These are phyloP conservation scores for Curvularia verruculosa DNA, from an alignment of 2,329 filamentous ascomycete genomes.

Conservation along the genomic window DNA sequence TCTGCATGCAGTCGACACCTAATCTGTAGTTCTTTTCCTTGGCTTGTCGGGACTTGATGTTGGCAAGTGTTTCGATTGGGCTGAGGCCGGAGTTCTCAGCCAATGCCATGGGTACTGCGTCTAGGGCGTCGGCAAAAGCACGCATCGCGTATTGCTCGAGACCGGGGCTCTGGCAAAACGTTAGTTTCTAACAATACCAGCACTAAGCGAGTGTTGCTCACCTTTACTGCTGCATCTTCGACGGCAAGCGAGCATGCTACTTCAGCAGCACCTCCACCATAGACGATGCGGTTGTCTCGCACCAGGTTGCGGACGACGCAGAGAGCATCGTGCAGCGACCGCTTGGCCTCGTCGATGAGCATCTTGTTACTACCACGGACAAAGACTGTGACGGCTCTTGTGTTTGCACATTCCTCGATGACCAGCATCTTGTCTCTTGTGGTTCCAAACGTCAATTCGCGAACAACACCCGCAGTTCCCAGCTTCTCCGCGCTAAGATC, in stretches of 20 bases:
- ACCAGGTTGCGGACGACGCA: conserved; percentile 98
- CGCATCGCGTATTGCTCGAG: conserved; percentile 99
- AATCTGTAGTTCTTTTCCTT: conserved; percentile 80
- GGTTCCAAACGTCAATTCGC: conserved; percentile 95
- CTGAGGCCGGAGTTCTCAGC: conserved; percentile 97
- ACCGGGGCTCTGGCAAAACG: conserved; percentile 72
- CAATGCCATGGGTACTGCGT: conserved; percentile 91
- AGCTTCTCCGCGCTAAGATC: conserved; percentile 91
- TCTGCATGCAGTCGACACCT: conserved; percentile 97
- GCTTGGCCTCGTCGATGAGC: conserved; percentile 99
- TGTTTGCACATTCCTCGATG: conserved; percentile 99
- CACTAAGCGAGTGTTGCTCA: conserved; percentile 34
- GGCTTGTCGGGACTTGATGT: conserved; percentile 95
- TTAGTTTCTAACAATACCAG: conserved; percentile 11
- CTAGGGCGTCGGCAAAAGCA: conserved; percentile 92
- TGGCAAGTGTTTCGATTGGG: conserved; percentile 92
- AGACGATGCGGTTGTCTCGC: conserved; percentile 94
- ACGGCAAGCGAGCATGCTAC: conserved; percentile 97
- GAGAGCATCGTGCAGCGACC: conserved; percentile 94
- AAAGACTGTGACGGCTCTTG: conserved; percentile 92
- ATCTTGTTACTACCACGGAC: conserved; percentile 99
- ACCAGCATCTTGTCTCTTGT: conserved; percentile 99
- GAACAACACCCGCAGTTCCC: conserved; percentile 84
- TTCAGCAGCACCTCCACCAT: conserved; percentile 94
- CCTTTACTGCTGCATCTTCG: conserved; percentile 88